Evolutionary conservation across 805 yeast species (phyloP), one percentile per base, ranked within the genome.

Genomic region (Teunomyces funiuensis): DNA sequence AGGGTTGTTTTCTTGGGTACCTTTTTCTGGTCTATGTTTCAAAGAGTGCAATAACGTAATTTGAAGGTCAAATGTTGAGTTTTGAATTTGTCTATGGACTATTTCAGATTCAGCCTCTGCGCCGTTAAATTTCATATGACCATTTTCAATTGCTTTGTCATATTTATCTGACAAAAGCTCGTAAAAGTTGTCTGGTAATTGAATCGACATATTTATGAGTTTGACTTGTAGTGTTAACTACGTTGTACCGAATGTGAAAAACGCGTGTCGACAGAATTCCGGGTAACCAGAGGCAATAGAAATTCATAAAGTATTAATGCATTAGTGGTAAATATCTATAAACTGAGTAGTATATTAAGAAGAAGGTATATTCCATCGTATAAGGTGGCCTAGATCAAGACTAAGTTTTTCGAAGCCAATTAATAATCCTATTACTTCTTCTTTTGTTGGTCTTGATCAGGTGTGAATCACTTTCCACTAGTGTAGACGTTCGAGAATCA

Each of bases 1-100:
- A 2, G 98, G 98, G 54, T 88, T 79, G 41, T 65, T 63, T 5
- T 70, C 63, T 3, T 57, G 50, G 2, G 68, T 61, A 0, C 73
- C 71, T 28, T 63, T 59, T 28, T 65, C 74, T 19, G 76, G 74
- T 37, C 73, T 60, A 37, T 55, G 65, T 47, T 50, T 57, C 43
- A 65, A 65, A 8, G 73, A 61, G 28, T 55, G 48, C 22, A 70
- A 53, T 15, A 61, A 50, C 1, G 69, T 66, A 19, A 61, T 53
- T 42, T 64, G 66, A 31, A 59, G 55, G 3, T 57, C 51, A 15
- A 59, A 33, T 4, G 44, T 39, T 8, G 42, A 22, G n/a, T 13
- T 15, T 13, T 42, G 50, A 7, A 40, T 11, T 19, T 38, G 30
- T 10, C 46, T 53, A 8, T 67, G 64, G 29, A 63, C 55, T 38